Conservation (phyloP, 2,329 filamentous ascomycete species). For the Ophiostoma novo-ulmi region DNA sequence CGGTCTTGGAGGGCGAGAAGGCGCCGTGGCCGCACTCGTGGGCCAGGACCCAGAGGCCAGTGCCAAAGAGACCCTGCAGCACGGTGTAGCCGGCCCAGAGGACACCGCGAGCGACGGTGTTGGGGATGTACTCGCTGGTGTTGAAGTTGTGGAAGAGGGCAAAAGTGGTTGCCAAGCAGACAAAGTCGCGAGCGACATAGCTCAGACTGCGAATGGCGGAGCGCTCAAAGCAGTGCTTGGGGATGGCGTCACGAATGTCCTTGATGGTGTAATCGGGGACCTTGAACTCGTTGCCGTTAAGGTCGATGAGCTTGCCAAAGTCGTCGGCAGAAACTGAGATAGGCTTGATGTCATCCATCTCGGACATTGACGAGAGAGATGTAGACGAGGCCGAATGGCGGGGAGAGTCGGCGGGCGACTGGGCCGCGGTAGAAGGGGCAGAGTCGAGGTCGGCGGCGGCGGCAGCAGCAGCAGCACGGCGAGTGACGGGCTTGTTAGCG, state of each 20-base stretch:
- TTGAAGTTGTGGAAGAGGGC: slow-evolving; percentile 84
- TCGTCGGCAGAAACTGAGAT: slow-evolving; percentile 33
- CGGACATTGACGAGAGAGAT: slow-evolving; percentile 84
- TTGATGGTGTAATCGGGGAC: slow-evolving; percentile 96
- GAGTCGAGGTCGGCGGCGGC: slow-evolving; percentile 41
- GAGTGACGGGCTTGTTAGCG: slow-evolving; percentile 42
- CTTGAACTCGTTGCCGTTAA: slow-evolving; percentile 90
- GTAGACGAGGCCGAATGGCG: slow-evolving; percentile 70
- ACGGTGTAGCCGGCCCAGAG: slow-evolving; percentile 66
- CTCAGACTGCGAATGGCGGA: slow-evolving; percentile 67
- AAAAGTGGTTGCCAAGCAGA: slow-evolving; percentile 69
- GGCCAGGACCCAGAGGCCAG: slow-evolving; percentile 91
- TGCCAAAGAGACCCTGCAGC: slow-evolving; percentile 86
- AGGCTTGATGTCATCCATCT: slow-evolving; percentile 58
- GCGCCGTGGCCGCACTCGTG: slow-evolving; percentile 98
- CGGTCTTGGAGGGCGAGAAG: slow-evolving; percentile 83
- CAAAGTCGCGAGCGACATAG: slow-evolving; percentile 81
- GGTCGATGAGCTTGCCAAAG: slow-evolving; percentile 73
- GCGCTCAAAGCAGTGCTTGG: slow-evolving; percentile 93
- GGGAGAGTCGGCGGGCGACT: slow-evolving; percentile 56
- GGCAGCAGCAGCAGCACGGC: slow-evolving; percentile 44
- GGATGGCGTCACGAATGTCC: slow-evolving; percentile 93
- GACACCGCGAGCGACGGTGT: slow-evolving; percentile 57
- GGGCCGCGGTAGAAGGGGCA: slow-evolving; percentile 51
- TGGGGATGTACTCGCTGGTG: slow-evolving; percentile 77